A percentile compares a stretch with the other conserved stretches of the same genome.
phyloP scores from a whole-genome alignment of 2,329 filamentous ascomycete genomes.

The Alternaria rosae region DNA sequence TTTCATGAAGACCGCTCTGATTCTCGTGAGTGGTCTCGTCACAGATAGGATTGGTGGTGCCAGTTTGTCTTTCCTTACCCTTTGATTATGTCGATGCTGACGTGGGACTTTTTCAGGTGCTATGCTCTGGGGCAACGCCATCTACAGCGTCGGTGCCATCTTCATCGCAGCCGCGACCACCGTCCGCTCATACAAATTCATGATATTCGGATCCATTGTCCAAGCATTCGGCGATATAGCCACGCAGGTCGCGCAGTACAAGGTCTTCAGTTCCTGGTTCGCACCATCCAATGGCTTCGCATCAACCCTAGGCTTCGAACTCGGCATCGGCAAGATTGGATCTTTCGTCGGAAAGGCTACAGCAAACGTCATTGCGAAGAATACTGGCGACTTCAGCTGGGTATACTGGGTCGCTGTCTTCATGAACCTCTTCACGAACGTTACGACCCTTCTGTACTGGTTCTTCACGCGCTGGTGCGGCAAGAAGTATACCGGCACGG shows the following conservation, averaged over 20 bases:
- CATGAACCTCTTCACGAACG: slow-evolving; percentile 70
- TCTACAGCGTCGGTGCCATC: slow-evolving; percentile 66
- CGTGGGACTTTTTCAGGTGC: slow-evolving; percentile 44
- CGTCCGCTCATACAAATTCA: slow-evolving; percentile 65
- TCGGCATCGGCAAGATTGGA: slow-evolving; percentile 68
- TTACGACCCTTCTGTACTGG: slow-evolving; percentile 62
- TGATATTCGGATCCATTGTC: slow-evolving; percentile 65
- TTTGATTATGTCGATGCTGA: neutral
- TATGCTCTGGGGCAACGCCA: slow-evolving; percentile 68
- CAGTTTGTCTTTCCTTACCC: slow-evolving; percentile 16
- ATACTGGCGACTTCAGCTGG: slow-evolving; percentile 67
- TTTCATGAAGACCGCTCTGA: slow-evolving; percentile 67
- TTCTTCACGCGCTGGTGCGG: slow-evolving; percentile 63
- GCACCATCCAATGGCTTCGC: slow-evolving; percentile 68
- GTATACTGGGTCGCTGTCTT: slow-evolving; percentile 68
- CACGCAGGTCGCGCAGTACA: slow-evolving; percentile 70
- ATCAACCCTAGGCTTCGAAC: slow-evolving; percentile 66
- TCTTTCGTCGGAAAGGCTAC: slow-evolving; percentile 67
- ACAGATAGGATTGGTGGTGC: slow-evolving; percentile 68
- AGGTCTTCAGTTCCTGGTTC: slow-evolving; percentile 71
- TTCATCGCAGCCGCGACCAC: slow-evolving; percentile 66
- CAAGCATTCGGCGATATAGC: slow-evolving; percentile 68
- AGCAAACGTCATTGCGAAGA: slow-evolving; percentile 66
- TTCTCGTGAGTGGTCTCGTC: slow-evolving; percentile 62
- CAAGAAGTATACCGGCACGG: slow-evolving; percentile 55